Base-by-base conservation (phyloP, 352 stramenopile genomes). In the Globisporangium echinulatum region DNA sequence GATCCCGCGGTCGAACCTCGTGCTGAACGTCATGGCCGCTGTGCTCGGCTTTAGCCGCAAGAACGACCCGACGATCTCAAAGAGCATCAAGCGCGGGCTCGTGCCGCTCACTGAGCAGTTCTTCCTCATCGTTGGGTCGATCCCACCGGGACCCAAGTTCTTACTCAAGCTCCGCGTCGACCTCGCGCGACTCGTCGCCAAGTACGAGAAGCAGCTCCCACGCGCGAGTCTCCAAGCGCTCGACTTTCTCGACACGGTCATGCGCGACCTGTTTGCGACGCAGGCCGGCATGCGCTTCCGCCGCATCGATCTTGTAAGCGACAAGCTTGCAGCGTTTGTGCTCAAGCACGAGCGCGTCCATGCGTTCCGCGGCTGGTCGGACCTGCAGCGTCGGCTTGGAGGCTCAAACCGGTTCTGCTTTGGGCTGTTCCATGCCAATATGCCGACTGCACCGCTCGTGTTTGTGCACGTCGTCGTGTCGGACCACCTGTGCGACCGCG, bases 1-100 rank as follows among this genome's bases (percentile, higher is more conserved):
- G 25, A 77, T 92, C 25, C 78, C 82, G 50, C 69, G 82, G 8
- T 89, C 85, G 3, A 82, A 86, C n/a, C 64, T 94, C 36, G 85
- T 94, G 50, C 70, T 94, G 11, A 90, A 89, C 44, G 83, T 94
- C 43, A 70, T 90, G 53, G 78, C 82, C 0, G 81, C 85, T 1
- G 76, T 81, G 46, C 63, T 94, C 17, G 85, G 82, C 7, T 94
- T 94, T 54, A 88, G 73, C 52, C 78, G 79, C 10, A 88, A 87
- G 64, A 92, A 90, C 63, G 81, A 94, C 61, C 78, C 82, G 11
- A 89, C 79, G 52, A 86, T 88, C 52, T 89, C 82, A 54, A 94
- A 92, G 62, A 91, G 80, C 55, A 83, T 94, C 40, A 92, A 94
- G 61, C 83, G 79, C 47, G 85, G 82, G 1, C 82, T 94, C 49